Evolutionary conservation across 2,329 filamentous ascomycete species (phyloP), one percentile per base, ranked within the genome.

Genomic region (Fusarium fracticaudum): DNA sequence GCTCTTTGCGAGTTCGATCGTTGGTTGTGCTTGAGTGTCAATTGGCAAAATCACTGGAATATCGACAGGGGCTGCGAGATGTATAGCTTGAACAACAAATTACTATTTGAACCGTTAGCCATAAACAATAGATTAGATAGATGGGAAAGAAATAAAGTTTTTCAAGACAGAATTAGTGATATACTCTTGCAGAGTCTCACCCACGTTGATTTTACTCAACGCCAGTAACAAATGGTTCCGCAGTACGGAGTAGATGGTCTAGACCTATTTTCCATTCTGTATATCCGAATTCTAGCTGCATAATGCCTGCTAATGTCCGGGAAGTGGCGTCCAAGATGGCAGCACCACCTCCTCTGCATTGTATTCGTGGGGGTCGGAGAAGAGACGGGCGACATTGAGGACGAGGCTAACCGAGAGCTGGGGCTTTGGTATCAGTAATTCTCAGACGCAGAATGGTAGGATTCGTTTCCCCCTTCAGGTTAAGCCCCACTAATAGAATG

Each of bases 81-180:
- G 8, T 17, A 10, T 50, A 45, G 7, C 14, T 12, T 50, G 5
- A 8, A 35, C 7, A 22, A n/a, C 13, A 29, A 3, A 29, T 7
- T 5, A 29, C 1, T 2, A 17, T 40, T 29, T n/a, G 9, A 13
- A 9, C 1, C 8, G 3, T 13, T 4, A 24, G n/a, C 9, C 8
- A 9, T 1, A 14, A 33, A 3, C 2, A 51, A 20, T 1, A 8
- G 8, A 5, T 18, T 0, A 3, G 11, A 3, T 17, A 5, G 3
- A 33, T 3, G 11, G 14, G 1, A 37, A 26, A 17, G 7, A 22
- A 0, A 29, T 13, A 1, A 38, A 29, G 3, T 18, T 13, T 8
- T 13, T 29, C 13, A 2, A 38, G 8, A 13, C 4, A 17, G 18
- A 12, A n/a, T 29, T 40, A 10, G 35, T 22, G 4, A n/a, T 8